These are phyloP conservation scores for Dactylellina haptotyla DNA, from an alignment of 2,329 filamentous ascomycete species.

Conservation along the genomic window DNA sequence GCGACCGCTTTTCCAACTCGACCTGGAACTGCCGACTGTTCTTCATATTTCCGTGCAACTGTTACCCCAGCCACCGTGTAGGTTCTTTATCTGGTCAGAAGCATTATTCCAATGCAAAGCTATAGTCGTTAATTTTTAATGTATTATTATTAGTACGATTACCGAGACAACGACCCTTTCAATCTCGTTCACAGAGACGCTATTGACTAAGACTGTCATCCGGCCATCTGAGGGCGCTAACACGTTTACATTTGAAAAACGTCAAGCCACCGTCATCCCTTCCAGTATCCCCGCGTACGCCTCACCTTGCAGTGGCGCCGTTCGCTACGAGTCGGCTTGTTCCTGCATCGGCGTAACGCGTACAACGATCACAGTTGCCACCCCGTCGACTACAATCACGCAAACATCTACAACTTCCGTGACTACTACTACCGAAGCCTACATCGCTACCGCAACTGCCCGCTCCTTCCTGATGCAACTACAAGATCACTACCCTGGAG, in stretches of 20 bases:
- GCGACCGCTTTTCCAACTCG: neutral
- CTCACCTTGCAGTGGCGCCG: conserved; percentile 54
- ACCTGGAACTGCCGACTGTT: conserved; percentile 18
- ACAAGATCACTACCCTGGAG: neutral
- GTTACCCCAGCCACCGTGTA: conserved; percentile 24
- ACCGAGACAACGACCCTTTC: neutral
- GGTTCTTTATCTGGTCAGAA: neutral
- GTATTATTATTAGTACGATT: neutral
- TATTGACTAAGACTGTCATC: neutral
- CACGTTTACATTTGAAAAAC: neutral
- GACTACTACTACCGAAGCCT: neutral
- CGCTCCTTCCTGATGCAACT: neutral
- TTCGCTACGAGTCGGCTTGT: conserved; percentile 58
- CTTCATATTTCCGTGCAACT: conserved; percentile 11
- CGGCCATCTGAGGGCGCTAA: neutral
- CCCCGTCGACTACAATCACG: neutral
- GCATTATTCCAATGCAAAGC: neutral
- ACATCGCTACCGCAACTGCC: neutral
- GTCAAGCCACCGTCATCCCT: neutral
- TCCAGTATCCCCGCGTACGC: conserved; percentile 56
- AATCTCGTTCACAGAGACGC: neutral
- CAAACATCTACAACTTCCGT: neutral
- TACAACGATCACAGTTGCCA: neutral
- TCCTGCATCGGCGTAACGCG: conserved; percentile 58
- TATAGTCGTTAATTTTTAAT: neutral